phyloP scores from a whole-genome alignment of 2,329 filamentous ascomycete genomes.

The Orbilia oligospora region DNA sequence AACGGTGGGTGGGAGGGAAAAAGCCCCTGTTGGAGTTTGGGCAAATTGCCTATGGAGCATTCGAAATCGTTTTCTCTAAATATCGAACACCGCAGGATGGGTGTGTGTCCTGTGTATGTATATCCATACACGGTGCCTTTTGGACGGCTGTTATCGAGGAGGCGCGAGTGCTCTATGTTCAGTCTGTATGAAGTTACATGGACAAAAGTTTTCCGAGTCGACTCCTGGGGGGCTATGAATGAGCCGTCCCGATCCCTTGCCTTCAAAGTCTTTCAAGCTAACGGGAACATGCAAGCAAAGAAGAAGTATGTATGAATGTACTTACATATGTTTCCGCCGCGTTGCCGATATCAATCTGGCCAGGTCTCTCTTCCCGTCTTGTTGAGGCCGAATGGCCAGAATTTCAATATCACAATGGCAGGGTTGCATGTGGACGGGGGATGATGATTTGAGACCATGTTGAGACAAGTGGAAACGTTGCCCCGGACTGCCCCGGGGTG shows the following conservation, averaged over 20 bases:
- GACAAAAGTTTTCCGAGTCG: neutral
- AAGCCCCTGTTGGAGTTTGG: constrained; percentile 55
- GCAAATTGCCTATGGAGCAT: constrained; percentile 56
- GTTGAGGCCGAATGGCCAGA: constrained; percentile 43
- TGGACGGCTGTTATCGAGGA: neutral
- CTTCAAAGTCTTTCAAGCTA: constrained; percentile 10
- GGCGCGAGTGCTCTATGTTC: neutral
- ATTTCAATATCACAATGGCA: constrained; percentile 18
- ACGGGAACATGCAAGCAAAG: constrained; percentile 12
- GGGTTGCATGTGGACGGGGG: constrained; percentile 56
- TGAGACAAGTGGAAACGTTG: constrained; percentile 56
- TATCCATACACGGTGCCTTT: too few relatives aligned
- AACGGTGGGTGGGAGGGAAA: constrained; percentile 42
- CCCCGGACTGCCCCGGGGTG: constrained; percentile 23
- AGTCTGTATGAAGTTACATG: neutral
- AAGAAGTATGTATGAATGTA: neutral
- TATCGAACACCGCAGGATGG: constrained; percentile 8
- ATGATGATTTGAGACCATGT: constrained; percentile 32
- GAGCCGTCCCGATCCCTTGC: constrained; percentile 46
- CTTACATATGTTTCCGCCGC: constrained; percentile 17
- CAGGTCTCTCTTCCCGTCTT: constrained; percentile 15
- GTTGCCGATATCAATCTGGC: constrained; percentile 36
- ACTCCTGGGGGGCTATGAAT: constrained; percentile 5
- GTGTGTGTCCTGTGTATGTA: neutral
- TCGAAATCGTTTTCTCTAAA: constrained; percentile 14